These are phyloP conservation scores for Neurospora sp. DNA, from an alignment of 495 filamentous ascomycete genomes.

Conservation along the genomic window DNA sequence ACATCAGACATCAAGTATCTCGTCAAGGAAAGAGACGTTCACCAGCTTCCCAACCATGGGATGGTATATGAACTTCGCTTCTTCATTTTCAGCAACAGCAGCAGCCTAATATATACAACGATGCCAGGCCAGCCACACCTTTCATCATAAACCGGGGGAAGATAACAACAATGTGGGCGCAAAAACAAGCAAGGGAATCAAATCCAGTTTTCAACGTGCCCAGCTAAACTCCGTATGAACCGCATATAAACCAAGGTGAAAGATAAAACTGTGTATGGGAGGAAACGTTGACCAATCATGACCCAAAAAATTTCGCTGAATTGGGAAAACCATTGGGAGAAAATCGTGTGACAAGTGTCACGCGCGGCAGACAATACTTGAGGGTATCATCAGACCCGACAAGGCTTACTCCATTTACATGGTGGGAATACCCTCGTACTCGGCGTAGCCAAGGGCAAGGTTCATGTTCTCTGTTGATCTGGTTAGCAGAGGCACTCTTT, in stretches of 20 bases:
- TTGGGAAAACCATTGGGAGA: neutral
- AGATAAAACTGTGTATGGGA: neutral
- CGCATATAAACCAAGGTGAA: neutral
- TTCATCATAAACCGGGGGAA: neutral
- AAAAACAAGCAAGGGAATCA: neutral
- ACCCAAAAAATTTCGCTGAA: neutral
- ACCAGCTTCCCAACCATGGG: neutral
- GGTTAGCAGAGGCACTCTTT: conserved; percentile 11
- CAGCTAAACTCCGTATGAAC: neutral
- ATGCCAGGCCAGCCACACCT: neutral
- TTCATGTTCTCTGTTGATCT: conserved; percentile 82
- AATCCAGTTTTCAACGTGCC: neutral
- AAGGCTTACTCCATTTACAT: conserved; percentile 17
- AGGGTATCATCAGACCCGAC: neutral
- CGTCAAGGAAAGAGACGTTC: neutral
- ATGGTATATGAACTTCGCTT: neutral
- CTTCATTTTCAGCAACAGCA: neutral
- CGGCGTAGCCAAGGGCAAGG: conserved; percentile 81
- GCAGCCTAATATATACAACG: neutral
- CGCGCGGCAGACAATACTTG: neutral
- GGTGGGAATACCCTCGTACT: conserved; percentile 81
- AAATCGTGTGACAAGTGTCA: neutral
- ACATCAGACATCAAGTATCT: neutral
- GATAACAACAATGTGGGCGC: neutral
- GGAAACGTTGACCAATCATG: neutral